Percentiles rank a stretch among this genome's conserved stretches.
phyloP scores from a whole-genome alignment of 768 basidiomycete genomes.

The Podaxis pistillaris region DNA sequence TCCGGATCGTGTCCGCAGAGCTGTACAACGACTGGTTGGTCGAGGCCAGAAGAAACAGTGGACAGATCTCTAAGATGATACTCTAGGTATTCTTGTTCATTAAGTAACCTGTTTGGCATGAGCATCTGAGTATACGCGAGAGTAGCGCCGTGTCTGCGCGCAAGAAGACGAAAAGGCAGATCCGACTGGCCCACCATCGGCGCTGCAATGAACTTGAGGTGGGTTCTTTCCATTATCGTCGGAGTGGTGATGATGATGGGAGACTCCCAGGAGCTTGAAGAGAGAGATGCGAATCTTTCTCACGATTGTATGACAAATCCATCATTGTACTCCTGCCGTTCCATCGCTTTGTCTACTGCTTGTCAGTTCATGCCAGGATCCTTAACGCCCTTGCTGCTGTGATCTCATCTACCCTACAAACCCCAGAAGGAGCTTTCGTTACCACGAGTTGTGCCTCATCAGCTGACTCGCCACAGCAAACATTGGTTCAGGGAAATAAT shows the following conservation, averaged over 20 bases:
- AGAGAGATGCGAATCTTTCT: not conserved
- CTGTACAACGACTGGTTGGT: conserved; percentile 64
- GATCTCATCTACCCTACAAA: not conserved
- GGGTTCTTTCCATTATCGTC: conserved; percentile 17
- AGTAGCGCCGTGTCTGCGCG: conserved; percentile 61
- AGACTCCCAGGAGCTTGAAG: not conserved
- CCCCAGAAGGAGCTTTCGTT: not conserved
- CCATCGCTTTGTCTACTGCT: not conserved
- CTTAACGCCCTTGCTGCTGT: not conserved
- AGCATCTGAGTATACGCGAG: conserved; percentile 80
- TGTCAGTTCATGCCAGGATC: not conserved
- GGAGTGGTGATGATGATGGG: conserved; percentile 1
- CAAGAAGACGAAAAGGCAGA: conserved; percentile 66
- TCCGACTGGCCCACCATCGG: conserved; percentile 85
- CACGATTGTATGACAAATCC: not conserved
- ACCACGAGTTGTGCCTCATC: not conserved
- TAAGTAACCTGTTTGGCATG: conserved; percentile 54
- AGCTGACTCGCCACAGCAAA: conserved; percentile 6
- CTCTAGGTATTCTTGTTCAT: conserved; percentile 65
- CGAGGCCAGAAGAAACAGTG: conserved; percentile 22
- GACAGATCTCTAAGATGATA: conserved; percentile 59
- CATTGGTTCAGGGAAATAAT: not conserved
- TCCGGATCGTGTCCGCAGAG: conserved; percentile 73
- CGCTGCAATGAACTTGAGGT: conserved; percentile 52
- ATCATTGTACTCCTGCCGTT: not conserved